A percentile compares a stretch with the other conserved stretches of the same genome.
These are phyloP conservation scores for Epichloe uncinata DNA, from an alignment of 2,329 filamentous ascomycete species.

Conservation along the genomic window DNA sequence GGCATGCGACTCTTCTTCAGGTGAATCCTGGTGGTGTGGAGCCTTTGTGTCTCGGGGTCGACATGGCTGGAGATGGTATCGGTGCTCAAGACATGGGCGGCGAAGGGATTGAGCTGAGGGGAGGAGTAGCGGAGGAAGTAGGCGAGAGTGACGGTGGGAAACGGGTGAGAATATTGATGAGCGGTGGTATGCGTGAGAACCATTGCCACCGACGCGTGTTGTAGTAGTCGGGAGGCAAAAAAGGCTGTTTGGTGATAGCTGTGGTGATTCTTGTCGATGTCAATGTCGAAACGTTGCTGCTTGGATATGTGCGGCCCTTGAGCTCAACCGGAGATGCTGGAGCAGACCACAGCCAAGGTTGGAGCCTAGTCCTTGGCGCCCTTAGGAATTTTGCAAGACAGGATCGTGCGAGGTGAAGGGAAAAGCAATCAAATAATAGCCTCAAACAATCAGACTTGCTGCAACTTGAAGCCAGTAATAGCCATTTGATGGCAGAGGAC, in stretches of 20 bases:
- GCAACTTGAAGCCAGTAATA: neutral
- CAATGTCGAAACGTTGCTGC: neutral
- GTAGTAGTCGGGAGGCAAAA: neutral
- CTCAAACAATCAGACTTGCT: slow-evolving; percentile 5
- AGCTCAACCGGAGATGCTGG: slow-evolving; percentile 13
- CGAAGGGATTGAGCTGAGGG: slow-evolving; percentile 60
- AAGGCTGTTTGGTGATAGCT: neutral
- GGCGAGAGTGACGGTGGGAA: slow-evolving; percentile 74
- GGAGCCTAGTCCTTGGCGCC: slow-evolving; percentile 5
- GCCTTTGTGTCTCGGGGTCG: slow-evolving; percentile 58
- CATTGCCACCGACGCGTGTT: slow-evolving; percentile 29
- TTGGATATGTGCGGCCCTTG: slow-evolving; percentile 5
- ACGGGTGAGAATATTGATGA: slow-evolving; percentile 67
- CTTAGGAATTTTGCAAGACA: neutral
- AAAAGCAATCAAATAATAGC: neutral
- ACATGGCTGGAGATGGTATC: slow-evolving; percentile 66
- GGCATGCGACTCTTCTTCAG: slow-evolving; percentile 72
- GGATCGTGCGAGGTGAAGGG: neutral
- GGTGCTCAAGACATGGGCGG: slow-evolving; percentile 68
- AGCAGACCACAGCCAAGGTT: slow-evolving; percentile 7
- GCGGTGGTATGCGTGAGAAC: slow-evolving; percentile 52
- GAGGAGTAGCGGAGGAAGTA: slow-evolving; percentile 80
- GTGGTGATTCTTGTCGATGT: slow-evolving; percentile 4
- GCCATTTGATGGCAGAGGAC: neutral
- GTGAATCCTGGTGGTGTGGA: slow-evolving; percentile 68